phyloP scores from a whole-genome alignment of 768 basidiomycete genomes.

The Kwoniella mangroviensis region DNA sequence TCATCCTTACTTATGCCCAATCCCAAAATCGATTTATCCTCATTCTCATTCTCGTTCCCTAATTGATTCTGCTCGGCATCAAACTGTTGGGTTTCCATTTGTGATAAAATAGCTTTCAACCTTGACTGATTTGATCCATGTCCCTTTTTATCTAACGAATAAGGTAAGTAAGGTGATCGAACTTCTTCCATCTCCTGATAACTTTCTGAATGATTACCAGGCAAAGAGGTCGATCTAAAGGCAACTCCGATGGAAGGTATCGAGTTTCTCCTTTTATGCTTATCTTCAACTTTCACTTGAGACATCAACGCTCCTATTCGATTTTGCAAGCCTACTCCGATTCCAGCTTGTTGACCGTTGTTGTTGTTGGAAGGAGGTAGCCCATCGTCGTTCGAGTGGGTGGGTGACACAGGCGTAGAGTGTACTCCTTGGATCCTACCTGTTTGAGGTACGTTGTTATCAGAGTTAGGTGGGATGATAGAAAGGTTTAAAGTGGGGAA shows the following conservation, averaged over 20 bases:
- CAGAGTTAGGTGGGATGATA: not conserved
- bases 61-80: not conserved
- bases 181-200: not conserved
- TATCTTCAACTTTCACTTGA: not conserved
- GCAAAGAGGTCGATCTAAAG: not conserved
- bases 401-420: conserved; percentile 13
- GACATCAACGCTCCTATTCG: conserved; percentile 6
- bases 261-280: not conserved
- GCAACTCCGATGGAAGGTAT: not conserved
- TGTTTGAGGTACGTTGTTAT: not conserved
- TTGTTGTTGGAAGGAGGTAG: too few species aligned
- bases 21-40: not conserved
- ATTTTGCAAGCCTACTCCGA: not conserved
- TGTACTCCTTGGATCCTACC: conserved; percentile 14
- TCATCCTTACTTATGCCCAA: not conserved
- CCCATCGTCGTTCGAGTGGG: not conserved
- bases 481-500: too few species aligned
- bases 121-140: not conserved
- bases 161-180: conserved; percentile 16
- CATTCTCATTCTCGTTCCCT: not conserved
- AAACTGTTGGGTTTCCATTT: not conserved
- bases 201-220: not conserved
- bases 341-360: too few species aligned
- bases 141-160: conserved; percentile 10
- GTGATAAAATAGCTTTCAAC: not conserved